Evolutionary conservation across 306 rosid species (phyloP).

Genomic region (Biancaea sappan): DNA sequence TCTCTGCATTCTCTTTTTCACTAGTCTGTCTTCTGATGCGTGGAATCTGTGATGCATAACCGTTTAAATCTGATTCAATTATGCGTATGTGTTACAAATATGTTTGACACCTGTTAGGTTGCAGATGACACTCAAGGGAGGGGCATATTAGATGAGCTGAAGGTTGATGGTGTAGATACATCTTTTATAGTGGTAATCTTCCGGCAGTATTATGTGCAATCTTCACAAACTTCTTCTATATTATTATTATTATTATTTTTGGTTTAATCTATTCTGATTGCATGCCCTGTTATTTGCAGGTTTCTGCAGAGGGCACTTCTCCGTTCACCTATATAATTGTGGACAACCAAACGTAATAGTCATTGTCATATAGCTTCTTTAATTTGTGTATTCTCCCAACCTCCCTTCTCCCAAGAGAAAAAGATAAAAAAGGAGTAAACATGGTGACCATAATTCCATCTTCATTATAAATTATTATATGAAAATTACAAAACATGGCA

Average conservation of each 20-base stretch:
- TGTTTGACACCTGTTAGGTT: conserved; percentile 48
- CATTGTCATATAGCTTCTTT: conserved; percentile 20
- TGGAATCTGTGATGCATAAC: not conserved
- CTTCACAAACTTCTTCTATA: conserved; percentile 15
- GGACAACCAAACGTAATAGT: conserved; percentile 80
- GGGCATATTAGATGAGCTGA: conserved; percentile 72
- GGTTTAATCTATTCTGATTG: conserved; percentile 8
- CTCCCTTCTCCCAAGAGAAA: not conserved
- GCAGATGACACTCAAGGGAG: conserved; percentile 88
- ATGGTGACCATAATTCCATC: not conserved
- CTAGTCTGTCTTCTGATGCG: not conserved
- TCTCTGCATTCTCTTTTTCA: not conserved
- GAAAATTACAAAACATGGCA: not conserved
- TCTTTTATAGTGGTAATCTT: conserved; percentile 69
- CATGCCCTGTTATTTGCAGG: conserved; percentile 55
- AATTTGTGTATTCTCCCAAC: not conserved
- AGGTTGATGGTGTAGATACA: conserved; percentile 80
- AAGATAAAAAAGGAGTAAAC: not conserved
- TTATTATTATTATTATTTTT: not conserved
- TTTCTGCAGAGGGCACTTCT: conserved; percentile 78
- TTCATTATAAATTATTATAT: not conserved
- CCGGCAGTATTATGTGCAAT: not conserved
- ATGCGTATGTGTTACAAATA: conserved; percentile 7
- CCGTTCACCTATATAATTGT: conserved; percentile 88
- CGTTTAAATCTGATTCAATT: conserved; percentile 17